phyloP scores from a whole-genome alignment of 306 rosid genomes.

The Acmispon strigosus region DNA sequence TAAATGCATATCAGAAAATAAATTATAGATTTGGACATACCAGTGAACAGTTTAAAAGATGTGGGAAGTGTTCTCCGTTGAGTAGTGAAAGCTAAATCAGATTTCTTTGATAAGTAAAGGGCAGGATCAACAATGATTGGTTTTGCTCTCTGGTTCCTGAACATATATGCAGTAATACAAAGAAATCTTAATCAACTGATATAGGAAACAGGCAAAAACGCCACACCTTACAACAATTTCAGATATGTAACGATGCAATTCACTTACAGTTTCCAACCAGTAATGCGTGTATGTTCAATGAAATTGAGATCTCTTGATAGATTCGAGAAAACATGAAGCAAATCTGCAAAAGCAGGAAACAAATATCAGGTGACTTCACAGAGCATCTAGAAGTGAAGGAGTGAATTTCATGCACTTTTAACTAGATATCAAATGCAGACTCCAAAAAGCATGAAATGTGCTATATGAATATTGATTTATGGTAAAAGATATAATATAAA shows the following conservation, averaged over 20 bases:
- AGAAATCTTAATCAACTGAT: background rate
- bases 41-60: slow-evolving; percentile 64
- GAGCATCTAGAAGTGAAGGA: background rate
- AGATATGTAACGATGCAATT: background rate
- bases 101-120: slow-evolving; percentile 54
- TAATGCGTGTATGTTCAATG: slow-evolving; percentile 63
- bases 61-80: slow-evolving; percentile 86
- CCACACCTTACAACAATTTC: background rate
- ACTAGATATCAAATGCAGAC: background rate
- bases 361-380: slow-evolving; percentile 19
- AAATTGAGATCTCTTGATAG: slow-evolving; percentile 77
- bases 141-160: slow-evolving; percentile 86
- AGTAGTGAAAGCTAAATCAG: slow-evolving; percentile 71
- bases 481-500: background rate
- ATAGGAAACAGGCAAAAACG: background rate
- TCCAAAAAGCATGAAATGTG: background rate
- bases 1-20: background rate
- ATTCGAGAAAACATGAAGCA: slow-evolving; percentile 82
- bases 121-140: slow-evolving; percentile 69
- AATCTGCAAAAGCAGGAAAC: slow-evolving; percentile 51
- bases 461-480: slow-evolving; percentile 10
- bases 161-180: slow-evolving; percentile 11
- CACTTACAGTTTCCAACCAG: slow-evolving; percentile 94
- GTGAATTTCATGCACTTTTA: background rate
- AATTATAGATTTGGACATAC: slow-evolving; percentile 28